Evolutionary conservation across 2,329 filamentous ascomycete species (phyloP), one percentile per base, ranked within the genome.

Genomic region (Lachnellula subtilissima): DNA sequence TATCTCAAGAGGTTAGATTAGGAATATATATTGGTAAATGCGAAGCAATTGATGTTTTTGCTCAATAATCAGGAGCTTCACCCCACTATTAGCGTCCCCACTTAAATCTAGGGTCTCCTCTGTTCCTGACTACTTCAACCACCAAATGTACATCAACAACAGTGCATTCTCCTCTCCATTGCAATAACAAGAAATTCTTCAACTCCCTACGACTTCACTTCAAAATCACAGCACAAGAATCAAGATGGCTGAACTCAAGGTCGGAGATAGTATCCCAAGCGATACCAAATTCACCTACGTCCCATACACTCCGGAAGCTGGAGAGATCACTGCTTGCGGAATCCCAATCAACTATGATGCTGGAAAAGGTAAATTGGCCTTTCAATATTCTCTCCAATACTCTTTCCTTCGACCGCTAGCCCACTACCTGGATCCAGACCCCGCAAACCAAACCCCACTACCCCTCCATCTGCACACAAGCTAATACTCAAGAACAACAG

Each of bases 261-360:
- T 82, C 71, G 92, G 92, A 70, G 90, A 96, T 73, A 78, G 78
- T 72, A 93, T 97, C 81, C 92, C 92, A 65, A 77, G 85, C 65
- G 87, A 82, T 66, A 86, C 96, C 60, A 79, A 80, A 73, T 97
- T 97, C 80, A 87, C 84, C 68, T 94, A 92, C 81, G 83, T 94
- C 64, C 87, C 89, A 59, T 90, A 89, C 73, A 81, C 84, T 14
- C 76, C 81, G 55, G 89, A 93, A 67, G 81, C 77, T 50, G 76
- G 81, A 62, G 80, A 82, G 64, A 82, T 95, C 66, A 89, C 83
- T 53, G 78, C 82, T 61, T 96, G 92, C 74, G 91, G 91, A 64
- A 81, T 88, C 56, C 90, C 91, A 59, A 80, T 86, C 69, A 81
- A 82, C 69, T 95, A 88, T 77, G 78, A 94, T 65, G 91, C 91